Conservation (phyloP, 2,329 filamentous ascomycete species). For the Pseudofabraea citricarpa region DNA sequence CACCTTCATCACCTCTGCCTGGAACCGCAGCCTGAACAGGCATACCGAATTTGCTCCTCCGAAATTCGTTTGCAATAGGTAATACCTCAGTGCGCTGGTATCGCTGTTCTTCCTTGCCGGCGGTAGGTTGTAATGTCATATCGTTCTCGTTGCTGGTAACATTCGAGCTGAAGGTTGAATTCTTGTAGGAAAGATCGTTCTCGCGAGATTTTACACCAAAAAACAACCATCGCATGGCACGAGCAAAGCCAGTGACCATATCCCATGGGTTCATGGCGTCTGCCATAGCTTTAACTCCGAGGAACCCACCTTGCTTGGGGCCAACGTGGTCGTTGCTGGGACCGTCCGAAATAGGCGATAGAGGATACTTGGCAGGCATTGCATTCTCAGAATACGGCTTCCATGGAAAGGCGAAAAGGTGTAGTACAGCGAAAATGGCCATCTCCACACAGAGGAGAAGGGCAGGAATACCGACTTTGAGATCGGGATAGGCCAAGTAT, state of each 20-base stretch:
- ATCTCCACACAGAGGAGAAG: slow-evolving; percentile 80
- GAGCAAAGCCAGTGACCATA: slow-evolving; percentile 71
- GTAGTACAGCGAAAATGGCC: slow-evolving; percentile 72
- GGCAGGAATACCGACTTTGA: slow-evolving; percentile 76
- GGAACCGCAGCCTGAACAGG: slow-evolving; percentile 7
- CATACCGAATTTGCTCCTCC: slow-evolving; percentile 23
- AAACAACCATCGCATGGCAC: slow-evolving; percentile 76
- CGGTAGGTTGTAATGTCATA: slow-evolving; percentile 14
- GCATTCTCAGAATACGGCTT: slow-evolving; percentile 54
- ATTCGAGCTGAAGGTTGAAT: slow-evolving; percentile 8
- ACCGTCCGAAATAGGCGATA: slow-evolving; percentile 34
- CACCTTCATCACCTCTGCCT: slow-evolving; percentile 20
- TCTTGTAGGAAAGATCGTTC: slow-evolving; percentile 45
- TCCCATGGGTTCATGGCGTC: slow-evolving; percentile 81
- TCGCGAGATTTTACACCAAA: slow-evolving; percentile 62
- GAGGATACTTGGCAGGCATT: slow-evolving; percentile 42
- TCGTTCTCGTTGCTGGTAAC: slow-evolving; percentile 15
- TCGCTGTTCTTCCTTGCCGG: slow-evolving; percentile 15
- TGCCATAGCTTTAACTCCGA: slow-evolving; percentile 59
- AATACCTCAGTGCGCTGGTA: slow-evolving; percentile 7
- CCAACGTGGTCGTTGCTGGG: slow-evolving; percentile 37
- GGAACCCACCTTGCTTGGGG: slow-evolving; percentile 57
- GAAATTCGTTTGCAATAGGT: slow-evolving; percentile 26
- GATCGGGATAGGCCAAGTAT: slow-evolving; percentile 64
- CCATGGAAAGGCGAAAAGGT: slow-evolving; percentile 80